Evolutionary conservation across 495 filamentous ascomycete species (phyloP).

Genomic region (Neurospora sp.): DNA sequence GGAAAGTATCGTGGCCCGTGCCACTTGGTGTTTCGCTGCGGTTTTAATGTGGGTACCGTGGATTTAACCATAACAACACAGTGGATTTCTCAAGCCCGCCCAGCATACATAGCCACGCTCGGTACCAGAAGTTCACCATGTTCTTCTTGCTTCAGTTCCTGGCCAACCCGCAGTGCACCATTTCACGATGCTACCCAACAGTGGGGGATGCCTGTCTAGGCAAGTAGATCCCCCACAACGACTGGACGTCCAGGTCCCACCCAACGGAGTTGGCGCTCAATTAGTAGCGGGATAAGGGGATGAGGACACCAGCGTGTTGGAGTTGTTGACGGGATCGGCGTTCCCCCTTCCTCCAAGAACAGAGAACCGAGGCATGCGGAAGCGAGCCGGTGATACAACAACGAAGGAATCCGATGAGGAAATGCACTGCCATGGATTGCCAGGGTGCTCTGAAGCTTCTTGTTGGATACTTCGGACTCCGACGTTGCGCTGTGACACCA

Average conservation of each 20-base stretch:
- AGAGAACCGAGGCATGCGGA: not conserved
- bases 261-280: not conserved
- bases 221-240: not conserved
- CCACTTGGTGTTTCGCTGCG: too few species aligned
- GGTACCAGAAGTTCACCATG: not conserved
- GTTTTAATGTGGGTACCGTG: too few species aligned
- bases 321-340: not conserved
- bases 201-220: not conserved
- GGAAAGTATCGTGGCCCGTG: too few species aligned
- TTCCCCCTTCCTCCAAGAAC: not conserved
- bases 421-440: not conserved
- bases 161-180: not conserved
- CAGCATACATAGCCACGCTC: not conserved
- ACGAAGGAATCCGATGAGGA: not conserved
- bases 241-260: not conserved
- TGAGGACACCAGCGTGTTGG: not conserved
- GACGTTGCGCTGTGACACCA: not conserved
- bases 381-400: not conserved
- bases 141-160: not conserved
- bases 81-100: too few species aligned
- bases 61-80: too few species aligned
- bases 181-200: not conserved
- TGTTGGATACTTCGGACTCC: not conserved
- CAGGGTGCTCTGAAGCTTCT: not conserved
- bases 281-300: not conserved